Percentiles rank a stretch among this genome's conserved stretches.
Conservation (phyloP, 306 rosid species). For the Elaeagnus macrophylla region DNA sequence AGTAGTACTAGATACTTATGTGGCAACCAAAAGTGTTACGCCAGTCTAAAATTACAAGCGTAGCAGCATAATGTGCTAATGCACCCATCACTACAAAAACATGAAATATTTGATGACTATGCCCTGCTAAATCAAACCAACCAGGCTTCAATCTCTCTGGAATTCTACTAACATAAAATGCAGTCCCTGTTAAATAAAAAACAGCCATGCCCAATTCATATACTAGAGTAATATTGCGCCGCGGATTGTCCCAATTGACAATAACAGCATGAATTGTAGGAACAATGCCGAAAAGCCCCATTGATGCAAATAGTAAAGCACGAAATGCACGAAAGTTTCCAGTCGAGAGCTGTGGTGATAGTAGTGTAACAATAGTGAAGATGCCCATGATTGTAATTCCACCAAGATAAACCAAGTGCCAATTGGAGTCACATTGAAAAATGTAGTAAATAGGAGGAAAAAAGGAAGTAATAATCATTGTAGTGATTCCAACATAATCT, state of each 20-base stretch:
- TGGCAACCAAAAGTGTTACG: conserved; percentile 54
- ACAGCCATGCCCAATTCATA: conserved; percentile 72
- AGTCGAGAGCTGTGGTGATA: conserved; percentile 53
- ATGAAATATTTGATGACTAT: conserved; percentile 91
- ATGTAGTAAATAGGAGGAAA: conserved; percentile 92
- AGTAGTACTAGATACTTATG: neutral
- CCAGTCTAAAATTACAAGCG: conserved; percentile 70
- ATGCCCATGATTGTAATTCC: conserved; percentile 81
- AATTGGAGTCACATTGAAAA: conserved; percentile 71
- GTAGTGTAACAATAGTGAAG: conserved; percentile 56
- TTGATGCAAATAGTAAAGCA: conserved; percentile 69
- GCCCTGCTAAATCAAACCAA: conserved; percentile 87
- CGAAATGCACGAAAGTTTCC: conserved; percentile 49
- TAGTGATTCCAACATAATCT: conserved; percentile 71
- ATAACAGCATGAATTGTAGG: conserved; percentile 72
- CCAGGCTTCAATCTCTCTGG: conserved; percentile 93
- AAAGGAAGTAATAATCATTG: conserved; percentile 91
- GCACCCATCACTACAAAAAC: conserved; percentile 78
- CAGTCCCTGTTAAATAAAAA: conserved; percentile 60
- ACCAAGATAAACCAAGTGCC: conserved; percentile 72
- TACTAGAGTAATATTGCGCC: conserved; percentile 47
- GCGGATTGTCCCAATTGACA: conserved; percentile 75
- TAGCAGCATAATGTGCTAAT: conserved; percentile 71
- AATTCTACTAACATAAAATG: conserved; percentile 60
- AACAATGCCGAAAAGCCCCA: conserved; percentile 89